Base-by-base conservation (phyloP, 1,284 basidiomycete genomes). In the Fereydounia khargensis region DNA sequence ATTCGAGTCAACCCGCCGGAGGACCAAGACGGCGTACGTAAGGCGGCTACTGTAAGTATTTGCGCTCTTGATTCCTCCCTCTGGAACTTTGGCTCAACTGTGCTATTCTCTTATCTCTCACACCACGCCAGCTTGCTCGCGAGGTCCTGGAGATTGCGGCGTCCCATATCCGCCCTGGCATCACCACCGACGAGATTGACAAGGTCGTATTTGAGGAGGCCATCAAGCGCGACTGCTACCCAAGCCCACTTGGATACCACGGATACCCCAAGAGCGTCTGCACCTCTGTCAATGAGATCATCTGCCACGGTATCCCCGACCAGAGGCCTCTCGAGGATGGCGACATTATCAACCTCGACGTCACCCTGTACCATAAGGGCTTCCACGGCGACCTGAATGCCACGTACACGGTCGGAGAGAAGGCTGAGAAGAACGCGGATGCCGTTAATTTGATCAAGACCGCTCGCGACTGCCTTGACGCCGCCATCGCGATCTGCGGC, bases 191-290 rank as follows among this genome's bases (percentile, higher is more conserved):
- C 74, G 89, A 91, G 74, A 39, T 76, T 21, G 95, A 99, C 78
- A 85, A 85, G 62, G 86, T 97, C 63, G 91, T 95, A n/a, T 94
- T 98, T 78, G 84, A 89, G 58, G 95, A 88, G 16, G 88, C 83
- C 59, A 86, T 98, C 65, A 88, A 94, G 78, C 82, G 92, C 42
- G 85, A 90, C 68, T 85, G 89, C 35, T 98, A 98, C 78, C 95
- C 95, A 3, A 91, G 88, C 25, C 89, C 95, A 27, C 80, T 98
- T 43, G 91, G 91, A 74, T 99, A 99, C 78, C 84, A 87, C 57
- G 82, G 83, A 39, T 98, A 87, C 76, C 94, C 94, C 20, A 96
- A 97, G 80, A 95, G 90, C 34, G 85, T 96, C 36, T 99, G 95
- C 86, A 94, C 88, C 23, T 91, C 89, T 21, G 80, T 98, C 32